Base-by-base conservation (phyloP, 2,329 filamentous ascomycete genomes). In the Trichothecium sympodiale region DNA sequence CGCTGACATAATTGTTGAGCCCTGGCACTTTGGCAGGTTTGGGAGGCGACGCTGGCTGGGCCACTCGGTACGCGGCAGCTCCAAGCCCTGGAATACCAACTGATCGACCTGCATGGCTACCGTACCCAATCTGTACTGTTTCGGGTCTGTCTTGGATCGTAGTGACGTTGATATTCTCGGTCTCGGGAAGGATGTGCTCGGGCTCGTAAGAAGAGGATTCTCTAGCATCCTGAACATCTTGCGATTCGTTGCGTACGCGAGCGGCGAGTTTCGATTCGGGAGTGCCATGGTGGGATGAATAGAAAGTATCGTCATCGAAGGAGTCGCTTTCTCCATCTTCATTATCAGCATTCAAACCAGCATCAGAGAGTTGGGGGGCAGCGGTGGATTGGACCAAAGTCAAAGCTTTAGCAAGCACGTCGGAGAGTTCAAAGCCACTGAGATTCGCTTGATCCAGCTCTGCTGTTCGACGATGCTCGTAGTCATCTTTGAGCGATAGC, bases 291-390 rank as follows among this genome's bases (percentile, higher is more conserved):
- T 82, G 84, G 61, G 88, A 95, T 46, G 89, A 95, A 67, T 96
- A 95, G 60, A 94, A 94, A 29, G 87, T 91, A 53, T 93, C 87
- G 56, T 93, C 82, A 61, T 95, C 87, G 62, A 87, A 84, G 26
- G 85, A 91, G 57, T 89, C 84, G 70, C 71, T 83, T 52, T 73
- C 61, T 45, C 62, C 70, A 56, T 77, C 76, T 51, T 67, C 67
- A 58, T 79, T 70, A 67, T 64, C 59, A 60, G 54, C 60, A 57
- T 47, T 46, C 40, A 59, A 49, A 46, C 59, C 67, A 47, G 67
- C 66, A 62, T 74, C 72, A 67, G 67, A 65, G 54, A 68, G 59
- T 49, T 73, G 60, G 44, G 69, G 64, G 52, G 74, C 69, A 50
- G 80, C 73, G 46, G 79, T 67, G 38, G 77, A 77, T 56, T 80